Base-by-base conservation (phyloP, 208 protist genomes). In the Trypanosoma grayi region DNA sequence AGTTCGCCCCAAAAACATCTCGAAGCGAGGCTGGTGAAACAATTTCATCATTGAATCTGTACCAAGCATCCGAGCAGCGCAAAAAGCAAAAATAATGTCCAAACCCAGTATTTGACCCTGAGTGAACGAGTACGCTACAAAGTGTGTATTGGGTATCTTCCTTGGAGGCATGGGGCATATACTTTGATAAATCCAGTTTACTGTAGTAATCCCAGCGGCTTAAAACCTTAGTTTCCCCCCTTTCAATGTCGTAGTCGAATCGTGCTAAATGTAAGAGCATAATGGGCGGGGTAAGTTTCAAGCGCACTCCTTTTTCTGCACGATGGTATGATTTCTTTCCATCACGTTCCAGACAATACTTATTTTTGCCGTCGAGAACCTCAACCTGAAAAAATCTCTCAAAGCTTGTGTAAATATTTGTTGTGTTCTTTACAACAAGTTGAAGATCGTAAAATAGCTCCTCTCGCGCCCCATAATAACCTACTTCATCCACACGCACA, bases 361-460 rank as follows among this genome's bases (percentile, higher is more conserved):
- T 91, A 64, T 98, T 98, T 43, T 96, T 94, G 20, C 94, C 94
- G 30, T 97, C 86, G 18, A 98, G 80, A 20, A 87, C 77, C 62
- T 98, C 92, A n/a, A 86, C 79, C 51, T 94, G 83, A 50, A 95
- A 86, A 57, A 95, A 92, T 55, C 73, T 52, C 44, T 93, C 82
- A 50, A 98, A 86, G 48, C 87, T 94, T 27, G 75, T 79, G 54
- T 94, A 89, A 47, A 97, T 90, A 57, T 89, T 82, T 20, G 62
- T 79, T 57, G 78, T 92, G 71, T 88, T 73, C 48, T 94, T 92
- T 16, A 98, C 92, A 31, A 90, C 84, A 13, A 98, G 78, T 61
- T 93, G 88, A 33, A 98, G 43, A 55, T 98, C 94, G 55, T 95
- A 94, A 50, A 95, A 98, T 14, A 83, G 67, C 67, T 97, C 91